Evolutionary conservation across 1,284 basidiomycete genomes (phyloP).

Genomic region (Gomphus sp.): DNA sequence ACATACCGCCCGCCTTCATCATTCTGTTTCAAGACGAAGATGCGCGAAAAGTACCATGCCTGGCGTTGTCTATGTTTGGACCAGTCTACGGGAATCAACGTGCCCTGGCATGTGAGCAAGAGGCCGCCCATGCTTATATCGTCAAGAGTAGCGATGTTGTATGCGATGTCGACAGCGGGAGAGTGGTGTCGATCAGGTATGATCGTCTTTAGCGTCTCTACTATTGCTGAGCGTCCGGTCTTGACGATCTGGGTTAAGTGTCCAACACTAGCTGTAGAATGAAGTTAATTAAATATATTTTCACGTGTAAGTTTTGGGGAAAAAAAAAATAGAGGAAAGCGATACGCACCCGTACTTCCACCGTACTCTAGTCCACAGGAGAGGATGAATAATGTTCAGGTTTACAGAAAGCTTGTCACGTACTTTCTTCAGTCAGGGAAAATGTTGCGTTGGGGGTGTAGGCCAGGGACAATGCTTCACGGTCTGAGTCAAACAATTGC

Average conservation of each 20-base stretch:
- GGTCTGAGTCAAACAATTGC: conserved; percentile 1
- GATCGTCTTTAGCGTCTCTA: conserved; percentile 2
- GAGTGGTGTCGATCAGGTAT: conserved; percentile 2
- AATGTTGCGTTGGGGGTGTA: conserved; percentile 7
- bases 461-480: not conserved
- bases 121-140: conserved; percentile 6
- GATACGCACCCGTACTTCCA: not conserved
- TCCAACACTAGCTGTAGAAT: not conserved
- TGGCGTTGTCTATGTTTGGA: not conserved
- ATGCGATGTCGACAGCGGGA: not conserved
- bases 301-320: no score
- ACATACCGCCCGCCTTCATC: not conserved
- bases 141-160: conserved; percentile 5
- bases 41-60: not conserved
- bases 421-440: conserved; percentile 6
- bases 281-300: not conserved
- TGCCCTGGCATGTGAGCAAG: conserved; percentile 5
- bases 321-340: not conserved
- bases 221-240: not conserved
- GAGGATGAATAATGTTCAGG: not conserved
- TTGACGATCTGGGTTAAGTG: not conserved
- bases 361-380: not conserved
- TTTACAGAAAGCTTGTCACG: not conserved
- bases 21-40: conserved; percentile 6
- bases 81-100: not conserved